Evolutionary conservation across 202 grass and related monocot genomes (phyloP).

Genomic region (Bolboschoenoplectus hybrid): DNA sequence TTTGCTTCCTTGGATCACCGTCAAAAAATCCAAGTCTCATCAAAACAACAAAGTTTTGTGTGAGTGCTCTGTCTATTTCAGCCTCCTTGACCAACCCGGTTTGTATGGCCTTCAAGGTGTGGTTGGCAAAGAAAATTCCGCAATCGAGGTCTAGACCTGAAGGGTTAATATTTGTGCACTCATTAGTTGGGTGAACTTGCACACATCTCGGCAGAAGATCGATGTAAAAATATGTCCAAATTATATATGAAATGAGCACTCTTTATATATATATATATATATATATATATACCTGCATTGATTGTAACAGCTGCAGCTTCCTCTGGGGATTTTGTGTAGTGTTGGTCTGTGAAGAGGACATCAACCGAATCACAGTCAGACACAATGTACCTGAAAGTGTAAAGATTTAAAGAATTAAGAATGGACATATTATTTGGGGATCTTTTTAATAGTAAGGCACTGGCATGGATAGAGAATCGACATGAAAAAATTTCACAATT

Average conservation of each 20-base stretch:
- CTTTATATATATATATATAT: neutral
- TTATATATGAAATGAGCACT: neutral
- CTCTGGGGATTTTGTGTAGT: conserved; percentile 47
- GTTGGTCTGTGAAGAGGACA: conserved; percentile 54
- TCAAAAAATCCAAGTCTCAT: conserved; percentile 90
- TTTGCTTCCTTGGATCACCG: conserved; percentile 38
- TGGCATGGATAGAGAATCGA: neutral
- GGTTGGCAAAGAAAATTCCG: conserved; percentile 55
- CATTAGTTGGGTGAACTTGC: neutral
- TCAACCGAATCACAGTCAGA: conserved; percentile 77
- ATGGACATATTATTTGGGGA: neutral
- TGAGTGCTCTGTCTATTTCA: conserved; percentile 62
- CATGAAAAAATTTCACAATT: neutral
- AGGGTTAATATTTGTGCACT: neutral
- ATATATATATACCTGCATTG: conserved; percentile 46
- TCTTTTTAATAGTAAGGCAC: neutral
- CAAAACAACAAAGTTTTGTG: conserved; percentile 53
- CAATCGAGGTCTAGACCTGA: conserved; percentile 77
- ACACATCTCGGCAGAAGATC: neutral
- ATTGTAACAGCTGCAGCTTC: conserved; percentile 61
- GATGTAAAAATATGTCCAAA: neutral
- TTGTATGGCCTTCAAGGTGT: conserved; percentile 50
- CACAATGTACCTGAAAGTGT: conserved; percentile 53
- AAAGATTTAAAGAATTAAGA: neutral
- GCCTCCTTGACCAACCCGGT: conserved; percentile 59